Evolutionary conservation across 768 basidiomycete species (phyloP), one percentile per base, ranked within the genome.

Genomic region (Lyophyllum decastes): DNA sequence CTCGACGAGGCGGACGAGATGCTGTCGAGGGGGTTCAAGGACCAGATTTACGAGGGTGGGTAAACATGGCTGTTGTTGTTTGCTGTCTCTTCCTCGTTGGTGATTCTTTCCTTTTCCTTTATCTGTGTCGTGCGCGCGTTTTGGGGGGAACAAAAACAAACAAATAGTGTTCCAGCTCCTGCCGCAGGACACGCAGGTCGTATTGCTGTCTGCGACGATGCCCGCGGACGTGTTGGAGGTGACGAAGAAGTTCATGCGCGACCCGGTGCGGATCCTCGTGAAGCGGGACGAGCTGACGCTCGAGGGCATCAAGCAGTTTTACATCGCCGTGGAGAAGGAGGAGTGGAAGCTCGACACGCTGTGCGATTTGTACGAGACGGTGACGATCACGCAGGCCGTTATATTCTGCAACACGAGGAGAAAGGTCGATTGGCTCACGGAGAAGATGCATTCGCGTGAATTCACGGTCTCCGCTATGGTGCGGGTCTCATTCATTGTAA

Each of bases 311-410:
- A 94, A 95, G 78, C 95, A 97, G 74, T 97, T 96, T 79, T 98
- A 95, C 78, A 95, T 98, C 67, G 96, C 96, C 50, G 95, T 98
- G 59, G 96, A 98, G 78, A 98, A 97, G 82, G 95, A 98, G 78
- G 96, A 98, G 66, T 99, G 95, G 96, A 98, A 98, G 77, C 81
- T 98, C 58, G 96, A 99, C 78, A 99, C 96, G 46, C 88, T 99
- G 35, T 98, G 93, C 78, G 96, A 99, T 82, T 84, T 99, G 49
- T 97, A 95, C 80, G 95, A 96, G 79, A 98, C 95, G 50, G 92
- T 98, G 60, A 98, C 96, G 67, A 97, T 99, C 78, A 98, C 96
- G 43, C 96, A 98, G 73, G 95, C 96, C 55, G 96, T 98, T 78
- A 98, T 99, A 76, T 99, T 99, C 85, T 98, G 96, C 82, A 98